phyloP scores from a whole-genome alignment of 1,139 yeast genomes.

The Debaryomycetaceae sp. region DNA sequence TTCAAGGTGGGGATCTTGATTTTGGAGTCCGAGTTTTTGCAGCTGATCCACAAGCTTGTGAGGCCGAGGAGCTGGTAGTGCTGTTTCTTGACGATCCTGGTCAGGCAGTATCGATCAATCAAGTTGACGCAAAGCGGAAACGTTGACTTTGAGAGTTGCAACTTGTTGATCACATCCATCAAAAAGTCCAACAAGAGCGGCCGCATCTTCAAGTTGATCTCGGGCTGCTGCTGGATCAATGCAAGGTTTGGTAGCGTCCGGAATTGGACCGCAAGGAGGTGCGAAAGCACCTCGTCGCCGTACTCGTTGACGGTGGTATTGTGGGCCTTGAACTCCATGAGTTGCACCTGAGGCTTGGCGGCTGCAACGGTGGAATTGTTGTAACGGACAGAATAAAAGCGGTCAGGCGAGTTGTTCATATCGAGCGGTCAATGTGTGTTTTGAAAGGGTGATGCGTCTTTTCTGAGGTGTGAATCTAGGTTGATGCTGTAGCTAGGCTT shows the following conservation, averaged over 20 bases:
- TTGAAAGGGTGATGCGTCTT: no score
- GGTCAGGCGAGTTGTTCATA: conserved; percentile 29
- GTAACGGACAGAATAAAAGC: conserved; percentile 33
- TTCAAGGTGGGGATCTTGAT: conserved; percentile 57
- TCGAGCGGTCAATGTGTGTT: no score
- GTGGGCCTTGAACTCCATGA: conserved; percentile 42
- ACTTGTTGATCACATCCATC: conserved; percentile 49
- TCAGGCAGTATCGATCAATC: conserved; percentile 50
- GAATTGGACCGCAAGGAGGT: conserved; percentile 31
- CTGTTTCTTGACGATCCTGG: conserved; percentile 46
- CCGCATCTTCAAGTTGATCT: conserved; percentile 46
- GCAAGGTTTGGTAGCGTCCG: conserved; percentile 32
- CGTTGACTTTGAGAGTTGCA: conserved; percentile 46
- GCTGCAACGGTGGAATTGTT: conserved; percentile 31
- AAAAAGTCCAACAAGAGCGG: conserved; percentile 49
- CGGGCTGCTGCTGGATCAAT: conserved; percentile 49
- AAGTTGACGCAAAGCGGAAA: conserved; percentile 52
- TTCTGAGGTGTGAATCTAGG: no score
- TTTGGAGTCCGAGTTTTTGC: conserved; percentile 69
- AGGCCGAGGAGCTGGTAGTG: conserved; percentile 68
- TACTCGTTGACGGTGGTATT: conserved; percentile 34
- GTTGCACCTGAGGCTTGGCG: conserved; percentile 28
- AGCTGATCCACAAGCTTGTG: conserved; percentile 69
- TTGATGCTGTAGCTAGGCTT: no score
- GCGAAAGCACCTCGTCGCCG: conserved; percentile 37